A percentile compares a stretch with the other conserved stretches of the same genome.
phyloP scores from a whole-genome alignment of 179 eudicot species.

The Amaranthus tricolor region DNA sequence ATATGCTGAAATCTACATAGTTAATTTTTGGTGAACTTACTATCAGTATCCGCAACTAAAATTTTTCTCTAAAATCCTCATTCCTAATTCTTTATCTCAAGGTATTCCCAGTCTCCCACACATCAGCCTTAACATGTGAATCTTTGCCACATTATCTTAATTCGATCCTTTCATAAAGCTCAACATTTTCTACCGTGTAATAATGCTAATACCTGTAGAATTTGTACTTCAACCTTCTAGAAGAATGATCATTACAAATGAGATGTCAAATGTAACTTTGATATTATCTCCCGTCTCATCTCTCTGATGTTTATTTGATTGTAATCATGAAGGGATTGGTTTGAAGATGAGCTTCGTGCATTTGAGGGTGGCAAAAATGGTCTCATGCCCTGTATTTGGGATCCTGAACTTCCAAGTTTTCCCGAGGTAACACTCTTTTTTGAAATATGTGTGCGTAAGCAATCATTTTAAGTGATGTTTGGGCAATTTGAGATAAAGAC shows the following conservation, averaged over 20 bases:
- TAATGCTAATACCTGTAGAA: too few relatives aligned
- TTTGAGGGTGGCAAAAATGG: slow-evolving; percentile 98
- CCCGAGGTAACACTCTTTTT: slow-evolving; percentile 64
- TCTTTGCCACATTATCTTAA: too few relatives aligned
- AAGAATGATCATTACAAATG: not conserved
- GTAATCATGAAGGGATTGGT: slow-evolving; percentile 76
- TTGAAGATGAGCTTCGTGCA: slow-evolving; percentile 98
- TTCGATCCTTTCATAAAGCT: too few relatives aligned
- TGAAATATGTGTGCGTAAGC: not conserved
- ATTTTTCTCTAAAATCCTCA: not conserved
- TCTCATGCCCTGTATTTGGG: slow-evolving; percentile 94
- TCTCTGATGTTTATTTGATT: slow-evolving; percentile 18
- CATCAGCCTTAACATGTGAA: too few relatives aligned
- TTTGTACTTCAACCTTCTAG: not conserved
- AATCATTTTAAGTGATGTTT: not conserved
- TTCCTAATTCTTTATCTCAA: not conserved
- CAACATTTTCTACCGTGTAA: too few relatives aligned
- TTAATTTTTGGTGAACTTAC: too few relatives aligned
- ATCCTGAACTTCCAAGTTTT: slow-evolving; percentile 77
- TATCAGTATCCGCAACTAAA: not conserved
- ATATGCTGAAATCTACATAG: not conserved
- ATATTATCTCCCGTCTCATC: not conserved
- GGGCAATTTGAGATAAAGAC: not conserved
- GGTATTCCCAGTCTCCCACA: too few relatives aligned
- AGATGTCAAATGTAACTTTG: slow-evolving; percentile 7